phyloP scores from a whole-genome alignment of 2,329 filamentous ascomycete genomes.

The Xenosphaeropsis pyriputrescens region DNA sequence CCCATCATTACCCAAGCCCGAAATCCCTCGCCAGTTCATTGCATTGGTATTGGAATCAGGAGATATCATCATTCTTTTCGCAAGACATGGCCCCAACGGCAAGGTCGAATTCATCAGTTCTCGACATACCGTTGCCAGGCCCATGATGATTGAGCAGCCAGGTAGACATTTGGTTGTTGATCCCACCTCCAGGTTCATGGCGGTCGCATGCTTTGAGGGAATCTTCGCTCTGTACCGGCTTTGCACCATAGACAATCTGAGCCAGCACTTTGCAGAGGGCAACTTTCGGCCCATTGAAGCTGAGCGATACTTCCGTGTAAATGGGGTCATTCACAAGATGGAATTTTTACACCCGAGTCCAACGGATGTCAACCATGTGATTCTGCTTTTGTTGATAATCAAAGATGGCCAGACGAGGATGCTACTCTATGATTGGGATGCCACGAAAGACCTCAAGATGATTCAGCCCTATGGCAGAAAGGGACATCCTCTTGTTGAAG shows the following conservation, averaged over 20 bases:
- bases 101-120: constrained; percentile 28
- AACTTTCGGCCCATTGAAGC: constrained; percentile 42
- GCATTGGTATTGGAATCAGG: constrained; percentile 62
- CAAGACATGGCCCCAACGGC: constrained; percentile 31
- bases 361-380: constrained; percentile 53
- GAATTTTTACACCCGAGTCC: constrained; percentile 66
- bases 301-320: constrained; percentile 23
- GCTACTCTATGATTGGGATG: constrained; percentile 46
- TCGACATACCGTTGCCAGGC: constrained; percentile 35
- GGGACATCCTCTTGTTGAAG: constrained; percentile 33
- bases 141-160: constrained; percentile 34
- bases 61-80: constrained; percentile 64
- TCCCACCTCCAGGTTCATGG: constrained; percentile 53
- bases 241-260: constrained; percentile 36
- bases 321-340: constrained; percentile 71
- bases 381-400: constrained; percentile 55
- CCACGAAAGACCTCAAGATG: constrained; percentile 28
- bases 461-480: constrained; percentile 30
- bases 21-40: constrained; percentile 64
- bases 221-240: constrained; percentile 61
- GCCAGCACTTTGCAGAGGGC: constrained; percentile 29
- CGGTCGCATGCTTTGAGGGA: constrained; percentile 55
- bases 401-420: constrained; percentile 33
- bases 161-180: constrained; percentile 63
- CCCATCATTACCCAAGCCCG: constrained; percentile 3